Conservation (phyloP, 2,329 filamentous ascomycete species). For the Botrytis aclada region DNA sequence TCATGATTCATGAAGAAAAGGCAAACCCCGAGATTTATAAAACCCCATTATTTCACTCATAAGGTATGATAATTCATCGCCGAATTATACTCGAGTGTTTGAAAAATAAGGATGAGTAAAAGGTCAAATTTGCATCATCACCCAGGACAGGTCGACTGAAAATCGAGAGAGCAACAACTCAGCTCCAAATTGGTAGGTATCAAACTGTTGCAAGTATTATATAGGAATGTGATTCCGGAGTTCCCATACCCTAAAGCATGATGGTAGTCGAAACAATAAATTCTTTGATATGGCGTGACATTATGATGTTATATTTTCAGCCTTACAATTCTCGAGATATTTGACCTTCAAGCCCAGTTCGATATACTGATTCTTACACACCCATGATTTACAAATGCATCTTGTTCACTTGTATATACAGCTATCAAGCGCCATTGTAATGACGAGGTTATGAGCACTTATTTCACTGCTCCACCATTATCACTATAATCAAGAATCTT, state of each 20-base stretch:
- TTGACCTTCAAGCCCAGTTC: too few species aligned
- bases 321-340: not conserved
- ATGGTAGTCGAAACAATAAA: not conserved
- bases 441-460: not conserved
- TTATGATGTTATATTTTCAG: not conserved
- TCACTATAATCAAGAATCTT: not conserved
- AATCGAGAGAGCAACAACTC: not conserved
- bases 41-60: not conserved
- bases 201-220: not conserved
- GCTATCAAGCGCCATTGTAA: not conserved
- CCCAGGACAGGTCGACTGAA: not conserved
- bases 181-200: not conserved
- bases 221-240: not conserved
- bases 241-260: not conserved
- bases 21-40: too few species aligned
- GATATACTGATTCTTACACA: too few species aligned
- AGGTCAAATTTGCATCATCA: too few species aligned
- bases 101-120: not conserved
- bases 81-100: not conserved
- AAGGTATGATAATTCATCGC: not conserved
- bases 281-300: not conserved
- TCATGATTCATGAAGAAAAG: not conserved
- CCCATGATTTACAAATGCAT: not conserved
- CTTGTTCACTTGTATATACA: not conserved
- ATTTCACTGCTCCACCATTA: not conserved